These are phyloP conservation scores for Dictyostelium intermedium DNA, from an alignment of 78 protist species.

Conservation along the genomic window DNA sequence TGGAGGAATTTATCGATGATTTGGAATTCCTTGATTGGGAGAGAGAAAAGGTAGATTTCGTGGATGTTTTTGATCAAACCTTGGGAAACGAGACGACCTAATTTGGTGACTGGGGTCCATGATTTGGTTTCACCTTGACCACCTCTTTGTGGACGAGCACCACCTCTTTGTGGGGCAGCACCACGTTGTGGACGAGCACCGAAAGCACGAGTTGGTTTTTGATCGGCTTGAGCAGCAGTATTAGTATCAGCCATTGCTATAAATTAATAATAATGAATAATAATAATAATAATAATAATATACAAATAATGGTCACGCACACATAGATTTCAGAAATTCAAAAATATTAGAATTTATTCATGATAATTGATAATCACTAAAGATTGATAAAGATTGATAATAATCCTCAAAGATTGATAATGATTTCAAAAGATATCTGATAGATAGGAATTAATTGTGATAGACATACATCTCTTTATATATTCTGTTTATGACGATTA, in stretches of 20 bases:
- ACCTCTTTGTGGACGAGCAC: conserved; percentile 86
- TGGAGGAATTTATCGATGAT: conserved; percentile 96
- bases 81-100: conserved; percentile 99
- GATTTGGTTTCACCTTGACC: conserved; percentile 92
- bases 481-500: neutral
- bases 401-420: neutral
- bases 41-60: conserved; percentile 98
- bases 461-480: conserved; percentile 2
- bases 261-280: too few relatives aligned
- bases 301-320: too few relatives aligned
- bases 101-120: conserved; percentile 99
- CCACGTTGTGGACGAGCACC: conserved; percentile 64
- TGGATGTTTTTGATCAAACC: conserved; percentile 96
- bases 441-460: neutral
- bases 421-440: neutral
- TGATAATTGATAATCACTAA: too few relatives aligned
- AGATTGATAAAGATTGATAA: neutral
- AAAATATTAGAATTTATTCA: neutral
- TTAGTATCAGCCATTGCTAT: conserved; percentile 73
- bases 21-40: conserved; percentile 99
- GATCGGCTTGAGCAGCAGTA: conserved; percentile 20
- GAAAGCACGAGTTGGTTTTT: conserved; percentile 38
- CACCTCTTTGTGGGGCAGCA: conserved; percentile 88
- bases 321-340: too few relatives aligned
- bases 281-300: too few relatives aligned